Evolutionary conservation across 2,329 filamentous ascomycete species (phyloP).

Genomic region (Rhexocercosporidium sp.): DNA sequence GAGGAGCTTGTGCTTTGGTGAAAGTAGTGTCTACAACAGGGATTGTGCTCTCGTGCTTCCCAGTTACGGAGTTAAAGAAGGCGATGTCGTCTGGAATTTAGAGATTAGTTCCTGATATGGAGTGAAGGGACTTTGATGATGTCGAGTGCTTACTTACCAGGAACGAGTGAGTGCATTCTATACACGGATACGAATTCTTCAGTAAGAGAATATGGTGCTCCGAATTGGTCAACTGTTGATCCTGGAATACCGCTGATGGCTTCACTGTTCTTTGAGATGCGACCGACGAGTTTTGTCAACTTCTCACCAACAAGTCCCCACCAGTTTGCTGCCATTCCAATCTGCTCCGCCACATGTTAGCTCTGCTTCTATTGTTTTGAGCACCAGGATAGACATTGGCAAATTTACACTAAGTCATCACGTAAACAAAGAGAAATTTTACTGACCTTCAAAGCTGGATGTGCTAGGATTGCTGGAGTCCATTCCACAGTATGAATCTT

Average conservation of each 20-base stretch:
- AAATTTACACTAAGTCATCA: too few species aligned
- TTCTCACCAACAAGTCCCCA: constrained; percentile 27
- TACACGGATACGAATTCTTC: constrained; percentile 29
- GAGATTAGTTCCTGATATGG: background rate
- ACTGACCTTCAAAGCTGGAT: background rate
- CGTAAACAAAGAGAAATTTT: too few species aligned
- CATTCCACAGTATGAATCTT: constrained; percentile 28
- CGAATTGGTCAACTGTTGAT: constrained; percentile 18
- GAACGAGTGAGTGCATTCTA: constrained; percentile 23
- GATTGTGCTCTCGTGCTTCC: constrained; percentile 15
- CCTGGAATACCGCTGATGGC: constrained; percentile 25
- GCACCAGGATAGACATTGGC: too few species aligned
- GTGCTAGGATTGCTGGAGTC: constrained; percentile 24
- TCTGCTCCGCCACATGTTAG: constrained; percentile 16
- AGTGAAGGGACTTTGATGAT: background rate
- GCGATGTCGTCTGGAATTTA: constrained; percentile 22
- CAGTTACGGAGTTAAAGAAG: constrained; percentile 20
- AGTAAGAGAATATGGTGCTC: constrained; percentile 24
- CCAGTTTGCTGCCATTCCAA: constrained; percentile 24
- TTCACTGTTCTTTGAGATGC: constrained; percentile 24
- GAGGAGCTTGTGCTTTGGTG: constrained; percentile 19
- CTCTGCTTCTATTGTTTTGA: too few species aligned
- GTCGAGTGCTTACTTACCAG: constrained; percentile 9
- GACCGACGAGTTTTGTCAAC: constrained; percentile 22
- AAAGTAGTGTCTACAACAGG: constrained; percentile 19